Percentiles rank a stretch among this genome's conserved stretches.
Conservation (phyloP, 2,329 filamentous ascomycete species). For the Blumeriella jaapii region DNA sequence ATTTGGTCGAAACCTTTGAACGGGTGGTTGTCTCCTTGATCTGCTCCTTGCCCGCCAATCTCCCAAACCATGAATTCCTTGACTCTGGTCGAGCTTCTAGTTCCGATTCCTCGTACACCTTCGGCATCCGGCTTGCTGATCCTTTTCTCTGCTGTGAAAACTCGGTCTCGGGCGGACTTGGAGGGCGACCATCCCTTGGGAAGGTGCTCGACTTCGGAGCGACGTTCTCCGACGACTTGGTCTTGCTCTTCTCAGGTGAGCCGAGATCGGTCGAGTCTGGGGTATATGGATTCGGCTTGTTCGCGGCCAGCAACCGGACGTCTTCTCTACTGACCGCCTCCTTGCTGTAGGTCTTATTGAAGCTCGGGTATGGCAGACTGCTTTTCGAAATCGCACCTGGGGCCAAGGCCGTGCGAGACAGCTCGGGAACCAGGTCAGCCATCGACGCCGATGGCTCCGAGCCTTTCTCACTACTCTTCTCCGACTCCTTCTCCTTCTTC, state of each 20-base stretch:
- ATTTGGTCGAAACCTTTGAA: constrained; percentile 42
- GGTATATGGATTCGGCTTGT: constrained; percentile 37
- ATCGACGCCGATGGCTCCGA: constrained; percentile 25
- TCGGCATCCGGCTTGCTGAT: constrained; percentile 26
- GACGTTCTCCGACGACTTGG: constrained; percentile 37
- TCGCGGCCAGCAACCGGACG: constrained; percentile 16
- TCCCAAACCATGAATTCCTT: constrained; percentile 33
- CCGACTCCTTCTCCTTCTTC: constrained; percentile 21
- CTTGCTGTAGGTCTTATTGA: constrained; percentile 87
- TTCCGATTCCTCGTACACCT: constrained; percentile 30
- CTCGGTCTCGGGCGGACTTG: constrained; percentile 53
- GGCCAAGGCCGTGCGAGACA: constrained; percentile 28
- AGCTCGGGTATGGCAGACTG: constrained; percentile 60
- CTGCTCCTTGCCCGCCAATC: constrained; percentile 11
- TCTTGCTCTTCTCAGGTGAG: constrained; percentile 34
- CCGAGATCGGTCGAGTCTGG: constrained; percentile 64
- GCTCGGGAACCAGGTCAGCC: constrained; percentile 39
- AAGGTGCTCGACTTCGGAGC: constrained; percentile 32
- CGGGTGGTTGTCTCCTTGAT: constrained; percentile 34
- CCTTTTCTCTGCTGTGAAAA: constrained; percentile 34
- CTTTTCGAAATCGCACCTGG: constrained; percentile 24
- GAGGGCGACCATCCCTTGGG: constrained; percentile 39
- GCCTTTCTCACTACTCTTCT: constrained; percentile 14
- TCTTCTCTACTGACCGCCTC: constrained; percentile 52
- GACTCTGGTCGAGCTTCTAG: constrained; percentile 32